A percentile compares a stretch with the other conserved stretches of the same genome.
Evolutionary conservation across 2,329 filamentous ascomycete genomes (phyloP).

Genomic region (Fusarium tjaetaba): DNA sequence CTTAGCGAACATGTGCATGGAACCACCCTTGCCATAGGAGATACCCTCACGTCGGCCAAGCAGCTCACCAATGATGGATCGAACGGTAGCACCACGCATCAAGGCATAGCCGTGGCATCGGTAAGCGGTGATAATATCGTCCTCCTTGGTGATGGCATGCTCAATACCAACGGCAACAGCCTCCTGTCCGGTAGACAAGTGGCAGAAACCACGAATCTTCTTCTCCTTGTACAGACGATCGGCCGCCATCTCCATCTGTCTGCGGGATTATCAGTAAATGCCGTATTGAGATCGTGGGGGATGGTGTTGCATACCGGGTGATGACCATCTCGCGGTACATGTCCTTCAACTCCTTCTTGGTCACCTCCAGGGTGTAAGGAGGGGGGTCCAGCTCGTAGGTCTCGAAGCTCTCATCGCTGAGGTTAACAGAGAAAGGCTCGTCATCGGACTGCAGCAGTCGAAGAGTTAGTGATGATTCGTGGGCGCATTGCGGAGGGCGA

Average conservation of each 20-base stretch:
- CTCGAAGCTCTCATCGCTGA: conserved; percentile 99
- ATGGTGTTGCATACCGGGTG: conserved; percentile 74
- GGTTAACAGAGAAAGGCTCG: conserved; percentile 88
- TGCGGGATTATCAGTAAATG: conserved; percentile 56
- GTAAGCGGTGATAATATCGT: conserved; percentile 98
- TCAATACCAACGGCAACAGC: conserved; percentile 97
- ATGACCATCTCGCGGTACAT: conserved; percentile 99
- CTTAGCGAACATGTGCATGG: conserved; percentile 99
- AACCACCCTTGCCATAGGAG: conserved; percentile 97
- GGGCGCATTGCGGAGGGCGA: background rate
- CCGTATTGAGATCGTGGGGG: background rate
- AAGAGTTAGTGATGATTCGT: conserved; percentile 27
- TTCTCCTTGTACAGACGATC: conserved; percentile 99
- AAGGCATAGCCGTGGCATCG: conserved; percentile 98
- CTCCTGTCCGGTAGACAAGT: conserved; percentile 97
- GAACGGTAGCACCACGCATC: conserved; percentile 92
- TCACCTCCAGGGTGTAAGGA: conserved; percentile 89
- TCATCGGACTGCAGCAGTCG: conserved; percentile 78
- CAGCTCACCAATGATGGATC: conserved; percentile 95
- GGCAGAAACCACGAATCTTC: conserved; percentile 99
- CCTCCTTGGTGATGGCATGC: conserved; percentile 88
- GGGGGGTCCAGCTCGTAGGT: conserved; percentile 99
- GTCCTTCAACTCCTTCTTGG: conserved; percentile 97
- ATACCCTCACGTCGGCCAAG: conserved; percentile 96
- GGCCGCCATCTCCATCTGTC: conserved; percentile 99